Conservation (phyloP, 116 monocot species). For the Phalaenopsis hybrid region DNA sequence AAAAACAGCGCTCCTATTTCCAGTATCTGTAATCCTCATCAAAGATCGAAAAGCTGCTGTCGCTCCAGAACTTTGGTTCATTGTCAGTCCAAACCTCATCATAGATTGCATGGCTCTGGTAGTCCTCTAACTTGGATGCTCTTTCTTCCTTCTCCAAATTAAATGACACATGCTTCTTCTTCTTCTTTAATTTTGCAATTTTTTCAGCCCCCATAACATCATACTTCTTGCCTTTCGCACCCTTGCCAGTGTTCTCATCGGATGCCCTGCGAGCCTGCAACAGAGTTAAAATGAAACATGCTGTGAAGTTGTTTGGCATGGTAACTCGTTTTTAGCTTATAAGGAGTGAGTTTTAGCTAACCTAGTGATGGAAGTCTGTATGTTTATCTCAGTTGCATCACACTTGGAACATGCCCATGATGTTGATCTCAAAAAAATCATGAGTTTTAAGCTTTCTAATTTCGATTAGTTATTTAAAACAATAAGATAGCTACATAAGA, state of each 20-base stretch:
- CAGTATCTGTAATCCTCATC: not conserved
- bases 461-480: too few relatives aligned
- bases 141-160: slow-evolving; percentile 5
- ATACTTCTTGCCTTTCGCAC: not conserved
- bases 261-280: not conserved
- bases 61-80: not conserved
- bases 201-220: not conserved
- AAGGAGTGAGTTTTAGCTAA: too few relatives aligned
- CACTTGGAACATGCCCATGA: too few relatives aligned
- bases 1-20: not conserved
- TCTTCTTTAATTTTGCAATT: not conserved
- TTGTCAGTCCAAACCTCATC: not conserved
- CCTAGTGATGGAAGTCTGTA: too few relatives aligned
- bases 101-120: not conserved
- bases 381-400: too few relatives aligned
- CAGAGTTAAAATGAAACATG: not conserved
- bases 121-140: not conserved
- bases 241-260: not conserved
- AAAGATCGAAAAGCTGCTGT: slow-evolving; percentile 4
- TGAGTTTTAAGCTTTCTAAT: too few relatives aligned
- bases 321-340: too few relatives aligned
- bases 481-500: too few relatives aligned
- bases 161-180: slow-evolving; percentile 7
- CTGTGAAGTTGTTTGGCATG: too few relatives aligned
- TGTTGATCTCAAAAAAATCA: too few relatives aligned